phyloP scores from a whole-genome alignment of 1,139 yeast species.

The Pichia sp. region DNA sequence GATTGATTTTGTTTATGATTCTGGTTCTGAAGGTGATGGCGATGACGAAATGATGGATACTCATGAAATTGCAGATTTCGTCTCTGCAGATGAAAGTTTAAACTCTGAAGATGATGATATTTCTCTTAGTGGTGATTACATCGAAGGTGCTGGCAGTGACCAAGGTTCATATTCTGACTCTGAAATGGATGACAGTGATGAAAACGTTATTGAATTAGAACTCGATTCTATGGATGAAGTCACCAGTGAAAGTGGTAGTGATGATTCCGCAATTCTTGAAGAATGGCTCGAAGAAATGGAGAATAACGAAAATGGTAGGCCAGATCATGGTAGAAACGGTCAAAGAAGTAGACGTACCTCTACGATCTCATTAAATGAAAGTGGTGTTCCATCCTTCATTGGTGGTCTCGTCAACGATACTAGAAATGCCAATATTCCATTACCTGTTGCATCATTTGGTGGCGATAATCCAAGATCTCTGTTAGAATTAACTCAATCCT shows the following conservation, averaged over 20 bases:
- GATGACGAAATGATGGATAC: constrained; percentile 26
- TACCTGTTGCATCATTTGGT: constrained; percentile 11
- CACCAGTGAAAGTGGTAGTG: constrained; percentile 21
- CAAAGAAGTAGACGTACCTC: constrained; percentile 24
- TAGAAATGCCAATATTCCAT: constrained; percentile 10
- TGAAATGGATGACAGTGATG: constrained; percentile 54
- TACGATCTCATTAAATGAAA: not conserved
- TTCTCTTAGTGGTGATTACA: constrained; percentile 21
- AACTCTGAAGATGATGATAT: constrained; percentile 6
- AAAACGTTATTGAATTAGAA: constrained; percentile 39
- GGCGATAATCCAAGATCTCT: constrained; percentile 6
- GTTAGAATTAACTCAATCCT: constrained; percentile 23
- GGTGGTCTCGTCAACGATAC: constrained; percentile 4
- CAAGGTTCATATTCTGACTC: constrained; percentile 30
- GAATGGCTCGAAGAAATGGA: constrained; percentile 28
- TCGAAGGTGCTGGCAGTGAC: constrained; percentile 28
- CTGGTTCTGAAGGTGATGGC: constrained; percentile 10
- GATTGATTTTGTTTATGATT: constrained; percentile 16
- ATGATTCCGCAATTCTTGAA: constrained; percentile 17
- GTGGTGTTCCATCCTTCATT: constrained; percentile 4
- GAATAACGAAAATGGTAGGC: not conserved
- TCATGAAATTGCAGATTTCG: constrained; percentile 17
- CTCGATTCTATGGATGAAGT: constrained; percentile 22
- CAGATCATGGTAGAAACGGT: constrained; percentile 19
- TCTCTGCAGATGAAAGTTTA: constrained; percentile 12